These are phyloP conservation scores for Phyllosticta citribraziliensis DNA, from an alignment of 2,329 filamentous ascomycete species.

Conservation along the genomic window DNA sequence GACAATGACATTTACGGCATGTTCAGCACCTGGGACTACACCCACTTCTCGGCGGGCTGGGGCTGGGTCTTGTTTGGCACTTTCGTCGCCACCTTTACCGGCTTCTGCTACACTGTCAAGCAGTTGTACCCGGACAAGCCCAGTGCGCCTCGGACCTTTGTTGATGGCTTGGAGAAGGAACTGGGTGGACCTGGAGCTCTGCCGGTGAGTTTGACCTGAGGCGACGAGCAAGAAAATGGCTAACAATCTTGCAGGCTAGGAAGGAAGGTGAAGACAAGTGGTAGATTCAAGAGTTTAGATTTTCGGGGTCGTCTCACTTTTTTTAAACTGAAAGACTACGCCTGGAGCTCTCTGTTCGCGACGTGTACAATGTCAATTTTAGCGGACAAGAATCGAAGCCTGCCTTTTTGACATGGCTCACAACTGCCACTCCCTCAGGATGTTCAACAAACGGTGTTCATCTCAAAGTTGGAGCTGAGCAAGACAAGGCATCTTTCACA, in stretches of 20 bases:
- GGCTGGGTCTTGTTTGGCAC: conserved; percentile 49
- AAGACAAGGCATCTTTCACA: too few species aligned
- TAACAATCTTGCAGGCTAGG: conserved; percentile 10
- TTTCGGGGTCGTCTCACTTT: background rate
- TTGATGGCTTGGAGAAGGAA: conserved; percentile 38
- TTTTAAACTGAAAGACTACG: background rate
- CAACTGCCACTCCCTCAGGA: too few species aligned
- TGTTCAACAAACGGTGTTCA: too few species aligned
- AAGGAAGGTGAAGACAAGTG: conserved; percentile 15
- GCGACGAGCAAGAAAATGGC: background rate
- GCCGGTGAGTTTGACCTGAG: conserved; percentile 21
- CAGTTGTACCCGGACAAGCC: conserved; percentile 38
- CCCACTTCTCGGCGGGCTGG: conserved; percentile 65
- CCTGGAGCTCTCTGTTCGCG: too few species aligned
- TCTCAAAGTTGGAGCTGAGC: too few species aligned
- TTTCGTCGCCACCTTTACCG: conserved; percentile 33
- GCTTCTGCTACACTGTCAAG: conserved; percentile 30
- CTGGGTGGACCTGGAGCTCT: conserved; percentile 37
- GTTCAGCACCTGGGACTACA: conserved; percentile 84
- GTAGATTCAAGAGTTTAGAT: background rate
- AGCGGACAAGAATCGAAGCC: too few species aligned
- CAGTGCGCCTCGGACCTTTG: conserved; percentile 35
- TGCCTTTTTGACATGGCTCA: too few species aligned
- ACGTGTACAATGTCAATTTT: too few species aligned
- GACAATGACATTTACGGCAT: conserved; percentile 89